Base-by-base conservation (phyloP, 1,284 basidiomycete species). In the Trametes polyzona region DNA sequence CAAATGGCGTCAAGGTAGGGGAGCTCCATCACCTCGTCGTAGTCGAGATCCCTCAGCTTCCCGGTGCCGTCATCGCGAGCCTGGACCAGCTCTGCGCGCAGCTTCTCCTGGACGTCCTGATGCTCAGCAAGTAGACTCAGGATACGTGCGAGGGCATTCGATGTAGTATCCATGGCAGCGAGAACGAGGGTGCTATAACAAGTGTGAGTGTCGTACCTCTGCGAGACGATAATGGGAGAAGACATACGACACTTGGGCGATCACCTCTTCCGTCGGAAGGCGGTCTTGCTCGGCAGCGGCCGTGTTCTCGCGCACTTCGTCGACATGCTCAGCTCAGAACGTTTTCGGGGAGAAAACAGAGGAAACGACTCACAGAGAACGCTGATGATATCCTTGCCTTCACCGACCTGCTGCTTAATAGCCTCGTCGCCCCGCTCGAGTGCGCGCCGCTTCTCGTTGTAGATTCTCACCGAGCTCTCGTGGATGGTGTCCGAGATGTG, bases 401-500 rank as follows among this genome's bases (percentile, higher is more conserved):
- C 65, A 14, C 63, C 66, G 14, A 69, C 61, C 40, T 67, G 66
- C 17, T 64, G 57, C 16, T 55, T 37, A 9, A 67, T 48, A 0
- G 58, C 63, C 27, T 64, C 60, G 27, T 70, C 69, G 17, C 67
- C 67, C 36, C 40, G 41, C 27, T 55, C 53, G 6, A 72, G 41
- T 4, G 64, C 62, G 0, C 10, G 42, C 46, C 63, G 63, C 61
- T 68, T 70, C 30, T 48, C 58, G 9, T 61, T 39, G 23, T 60
- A 47, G 33, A 69, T 64, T 3, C 44, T 32, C 19, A 39, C 39
- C 17, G 64, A 58, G 1, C 47, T 43, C 0, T 65, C 43, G 43
- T 78, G 65, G 63, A 81, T 69, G 1, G 67, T 64, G 52, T 80
- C 75, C 2, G 73, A 36, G 10, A 62, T 47, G 5, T 32, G 14